These are phyloP conservation scores for Mycena latifolia DNA, from an alignment of 768 basidiomycete species.

Conservation along the genomic window DNA sequence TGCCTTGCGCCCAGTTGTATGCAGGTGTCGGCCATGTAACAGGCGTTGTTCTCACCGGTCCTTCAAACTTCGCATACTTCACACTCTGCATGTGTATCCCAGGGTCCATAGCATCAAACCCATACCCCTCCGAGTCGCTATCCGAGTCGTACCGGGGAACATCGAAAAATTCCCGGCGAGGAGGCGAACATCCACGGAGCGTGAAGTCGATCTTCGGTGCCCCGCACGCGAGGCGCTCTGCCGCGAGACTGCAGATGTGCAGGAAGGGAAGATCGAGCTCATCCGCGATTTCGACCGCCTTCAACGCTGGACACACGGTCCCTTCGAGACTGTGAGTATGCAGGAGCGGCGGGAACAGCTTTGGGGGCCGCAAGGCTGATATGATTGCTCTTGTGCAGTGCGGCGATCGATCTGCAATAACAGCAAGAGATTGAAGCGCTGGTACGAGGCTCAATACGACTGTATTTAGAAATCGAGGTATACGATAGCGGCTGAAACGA, in stretches of 20 bases:
- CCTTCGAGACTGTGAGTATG: conserved; percentile 1
- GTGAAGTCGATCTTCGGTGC: conserved; percentile 15
- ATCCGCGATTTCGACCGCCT: conserved; percentile 14
- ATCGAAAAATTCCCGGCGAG: too few species aligned
- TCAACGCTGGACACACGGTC: conserved; percentile 7
- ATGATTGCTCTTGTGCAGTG: conserved; percentile 15
- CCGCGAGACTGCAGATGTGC: conserved; percentile 13
- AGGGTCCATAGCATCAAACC: not conserved
- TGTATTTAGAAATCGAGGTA: too few species aligned
- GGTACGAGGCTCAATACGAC: too few species aligned
- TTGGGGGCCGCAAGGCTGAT: conserved; percentile 20
- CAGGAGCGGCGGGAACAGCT: conserved; percentile 1
- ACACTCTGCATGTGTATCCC: conserved; percentile 13
- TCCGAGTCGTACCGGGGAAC: too few species aligned
- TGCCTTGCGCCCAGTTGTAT: conserved; percentile 8
- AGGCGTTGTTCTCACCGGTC: not conserved
- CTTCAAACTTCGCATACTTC: conserved; percentile 11
- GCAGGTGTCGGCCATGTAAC: conserved; percentile 15
- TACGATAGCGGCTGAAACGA: too few species aligned
- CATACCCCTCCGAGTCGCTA: conserved; percentile 15
- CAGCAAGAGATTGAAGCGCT: not conserved
- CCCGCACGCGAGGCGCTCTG: conserved; percentile 8
- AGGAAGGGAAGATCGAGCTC: conserved; percentile 23
- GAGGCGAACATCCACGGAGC: conserved; percentile 2
- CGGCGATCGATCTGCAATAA: conserved; percentile 3